Percentiles rank a stretch among this genome's conserved stretches.
phyloP scores from a whole-genome alignment of 345 rosid species.

The Erodium maritimum region DNA sequence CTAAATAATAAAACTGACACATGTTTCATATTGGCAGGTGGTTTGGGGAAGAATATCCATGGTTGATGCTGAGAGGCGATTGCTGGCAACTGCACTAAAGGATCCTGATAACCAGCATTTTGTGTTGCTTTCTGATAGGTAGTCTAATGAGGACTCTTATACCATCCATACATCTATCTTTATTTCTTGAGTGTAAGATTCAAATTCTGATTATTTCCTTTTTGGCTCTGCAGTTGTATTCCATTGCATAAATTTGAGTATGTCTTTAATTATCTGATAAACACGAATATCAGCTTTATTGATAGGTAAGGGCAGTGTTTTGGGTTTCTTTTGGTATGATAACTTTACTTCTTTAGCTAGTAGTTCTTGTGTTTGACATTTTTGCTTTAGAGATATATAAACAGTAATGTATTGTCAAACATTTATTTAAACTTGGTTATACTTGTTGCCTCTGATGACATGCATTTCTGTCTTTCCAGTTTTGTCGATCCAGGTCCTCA shows the following conservation, averaged over 20 bases:
- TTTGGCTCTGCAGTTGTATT: slow-evolving; percentile 53
- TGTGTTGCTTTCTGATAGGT: slow-evolving; percentile 96
- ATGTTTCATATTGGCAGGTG: slow-evolving; percentile 31
- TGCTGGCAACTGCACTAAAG: slow-evolving; percentile 64
- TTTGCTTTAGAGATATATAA: neutral
- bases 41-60: slow-evolving; percentile 87
- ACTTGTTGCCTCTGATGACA: neutral
- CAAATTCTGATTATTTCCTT: slow-evolving; percentile 6
- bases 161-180: slow-evolving; percentile 6
- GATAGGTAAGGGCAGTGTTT: slow-evolving; percentile 47
- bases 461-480: slow-evolving; percentile 33
- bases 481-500: slow-evolving; percentile 95
- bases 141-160: neutral
- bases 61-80: slow-evolving; percentile 91
- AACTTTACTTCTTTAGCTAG: no score
- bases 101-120: slow-evolving; percentile 89
- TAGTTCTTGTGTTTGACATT: no score
- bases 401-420: neutral
- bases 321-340: no score
- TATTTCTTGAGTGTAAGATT: neutral
- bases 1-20: neutral
- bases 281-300: slow-evolving; percentile 72
- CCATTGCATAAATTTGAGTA: slow-evolving; percentile 78
- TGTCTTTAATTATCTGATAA: slow-evolving; percentile 67
- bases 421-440: neutral